These are phyloP conservation scores for Aspergillus flavus DNA, from an alignment of 2,329 filamentous ascomycete genomes.

Conservation along the genomic window DNA sequence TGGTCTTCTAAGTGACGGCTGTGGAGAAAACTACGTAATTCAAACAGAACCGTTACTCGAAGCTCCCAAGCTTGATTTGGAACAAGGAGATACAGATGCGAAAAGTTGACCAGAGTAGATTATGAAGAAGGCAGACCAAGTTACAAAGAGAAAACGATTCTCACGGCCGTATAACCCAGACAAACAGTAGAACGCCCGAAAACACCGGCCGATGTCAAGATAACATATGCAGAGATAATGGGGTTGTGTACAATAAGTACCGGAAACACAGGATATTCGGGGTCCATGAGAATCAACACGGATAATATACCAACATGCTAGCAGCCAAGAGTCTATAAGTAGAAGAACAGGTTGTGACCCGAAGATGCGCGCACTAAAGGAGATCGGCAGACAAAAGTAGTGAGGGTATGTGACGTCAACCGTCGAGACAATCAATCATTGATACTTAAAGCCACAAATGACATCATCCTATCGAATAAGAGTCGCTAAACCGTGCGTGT, in stretches of 20 bases:
- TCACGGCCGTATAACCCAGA: constrained; percentile 7
- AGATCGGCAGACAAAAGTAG: constrained; percentile 7
- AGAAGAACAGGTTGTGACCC: constrained; percentile 3
- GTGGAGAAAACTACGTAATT: background rate
- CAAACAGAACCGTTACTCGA: background rate
- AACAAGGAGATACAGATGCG: background rate
- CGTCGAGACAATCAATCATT: constrained; percentile 6
- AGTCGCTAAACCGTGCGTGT: background rate
- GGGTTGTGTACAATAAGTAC: constrained; percentile 12
- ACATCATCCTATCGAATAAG: background rate
- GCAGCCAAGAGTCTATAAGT: constrained; percentile 21
- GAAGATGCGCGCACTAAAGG: background rate
- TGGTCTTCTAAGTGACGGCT: background rate
- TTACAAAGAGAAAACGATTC: constrained; percentile 1
- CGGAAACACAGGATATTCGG: background rate
- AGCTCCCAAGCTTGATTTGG: no score
- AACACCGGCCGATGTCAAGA: constrained; percentile 20
- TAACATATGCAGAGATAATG: constrained; percentile 16
- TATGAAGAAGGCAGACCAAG: constrained; percentile 2
- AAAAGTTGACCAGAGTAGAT: constrained; percentile 3
- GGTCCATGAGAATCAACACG: background rate
- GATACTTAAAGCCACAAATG: background rate
- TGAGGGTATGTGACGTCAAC: constrained; percentile 8
- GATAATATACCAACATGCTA: constrained; percentile 17
- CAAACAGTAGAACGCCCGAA: constrained; percentile 9